Base-by-base conservation (phyloP, 2,329 filamentous ascomycete genomes). In the Hypocreales sp. region DNA sequence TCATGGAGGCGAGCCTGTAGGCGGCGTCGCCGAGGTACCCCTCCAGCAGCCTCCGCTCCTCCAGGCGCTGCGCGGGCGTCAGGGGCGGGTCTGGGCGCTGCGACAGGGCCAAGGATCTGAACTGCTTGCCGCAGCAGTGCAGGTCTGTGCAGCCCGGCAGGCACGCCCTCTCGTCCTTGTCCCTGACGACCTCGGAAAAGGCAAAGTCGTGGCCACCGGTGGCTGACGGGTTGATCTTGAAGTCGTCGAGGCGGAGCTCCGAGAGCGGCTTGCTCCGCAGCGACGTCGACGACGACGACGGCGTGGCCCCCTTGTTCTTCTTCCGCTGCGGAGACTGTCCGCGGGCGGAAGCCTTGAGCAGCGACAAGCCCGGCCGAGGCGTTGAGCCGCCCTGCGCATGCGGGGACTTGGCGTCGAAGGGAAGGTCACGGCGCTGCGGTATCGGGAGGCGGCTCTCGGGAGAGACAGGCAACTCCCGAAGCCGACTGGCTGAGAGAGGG, bases 221-320 rank as follows among this genome's bases (percentile, higher is more conserved):
- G 38, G 61, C 65, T 5, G 58, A 56, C 0, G 81, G 75, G 36
- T 93, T 92, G 40, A 90, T 60, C 46, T 77, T 87, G 59, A 93
- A 94, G 50, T 92, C 77, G 9, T 71, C 67, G 1, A 78, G 55
- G 10, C 56, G 56, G 9, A 92, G 61, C 19, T 64, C 56, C 1
- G 60, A 52, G 4, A 72, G 36, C 1, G 72, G 65, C 27, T 64
- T 69, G 8, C 60, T 47, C 26, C 82, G 70, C 11, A 80, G 60
- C 7, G 7, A 20, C 10, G 18, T 20, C 7, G n/a, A n/a, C n/a
- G n/a, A n/a, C 2, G 59, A 57, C 31, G 36, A 36, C 2, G 29
- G 15, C 4, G 30, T 15, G 5, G 53, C 52, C 25, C 18, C 31
- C 10, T 14, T 14, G 5, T 28, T 7, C 5, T 28, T 22, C 3